Evolutionary conservation across 495 filamentous ascomycete species (phyloP).

Genomic region (Hyaloscypha variabilis): DNA sequence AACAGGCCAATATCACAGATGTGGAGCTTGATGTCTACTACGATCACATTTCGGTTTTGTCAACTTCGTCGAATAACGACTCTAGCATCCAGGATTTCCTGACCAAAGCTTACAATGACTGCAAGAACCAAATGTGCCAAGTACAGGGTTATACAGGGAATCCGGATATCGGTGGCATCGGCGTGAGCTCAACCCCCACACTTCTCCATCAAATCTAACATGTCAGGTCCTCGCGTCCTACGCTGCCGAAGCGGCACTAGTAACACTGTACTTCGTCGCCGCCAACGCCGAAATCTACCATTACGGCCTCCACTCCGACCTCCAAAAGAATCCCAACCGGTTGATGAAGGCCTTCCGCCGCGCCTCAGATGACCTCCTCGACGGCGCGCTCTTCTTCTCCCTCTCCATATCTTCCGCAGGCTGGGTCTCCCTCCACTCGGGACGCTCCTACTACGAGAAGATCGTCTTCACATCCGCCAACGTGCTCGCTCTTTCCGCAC

Average conservation of each 20-base stretch:
- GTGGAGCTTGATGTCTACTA: slow-evolving; percentile 8
- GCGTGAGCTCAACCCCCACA: not conserved
- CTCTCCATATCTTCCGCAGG: slow-evolving; percentile 8
- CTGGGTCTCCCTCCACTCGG: slow-evolving; percentile 9
- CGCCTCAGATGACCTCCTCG: not conserved
- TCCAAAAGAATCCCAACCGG: not conserved
- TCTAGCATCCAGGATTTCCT: not conserved
- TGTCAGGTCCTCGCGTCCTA: slow-evolving; percentile 1
- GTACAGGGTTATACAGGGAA: slow-evolving; percentile 17
- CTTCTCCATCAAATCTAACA: not conserved
- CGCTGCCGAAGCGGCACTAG: slow-evolving; percentile 1
- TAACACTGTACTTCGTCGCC: slow-evolving; percentile 6
- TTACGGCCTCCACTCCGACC: not conserved
- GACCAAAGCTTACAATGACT: not conserved
- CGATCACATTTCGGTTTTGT: not conserved
- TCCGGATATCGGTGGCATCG: slow-evolving; percentile 18
- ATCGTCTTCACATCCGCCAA: slow-evolving; percentile 14
- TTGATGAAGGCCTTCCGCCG: not conserved
- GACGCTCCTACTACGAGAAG: slow-evolving; percentile 16
- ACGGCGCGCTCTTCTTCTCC: slow-evolving; percentile 14
- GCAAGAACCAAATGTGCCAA: slow-evolving; percentile 1
- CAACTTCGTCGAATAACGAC: not conserved
- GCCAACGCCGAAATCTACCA: not conserved
- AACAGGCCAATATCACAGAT: slow-evolving; percentile 5
- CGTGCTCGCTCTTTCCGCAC: slow-evolving; percentile 8